Evolutionary conservation across 1,284 basidiomycete species (phyloP), one percentile per base, ranked within the genome.

Genomic region (Apiotrichum akiyoshidainum): DNA sequence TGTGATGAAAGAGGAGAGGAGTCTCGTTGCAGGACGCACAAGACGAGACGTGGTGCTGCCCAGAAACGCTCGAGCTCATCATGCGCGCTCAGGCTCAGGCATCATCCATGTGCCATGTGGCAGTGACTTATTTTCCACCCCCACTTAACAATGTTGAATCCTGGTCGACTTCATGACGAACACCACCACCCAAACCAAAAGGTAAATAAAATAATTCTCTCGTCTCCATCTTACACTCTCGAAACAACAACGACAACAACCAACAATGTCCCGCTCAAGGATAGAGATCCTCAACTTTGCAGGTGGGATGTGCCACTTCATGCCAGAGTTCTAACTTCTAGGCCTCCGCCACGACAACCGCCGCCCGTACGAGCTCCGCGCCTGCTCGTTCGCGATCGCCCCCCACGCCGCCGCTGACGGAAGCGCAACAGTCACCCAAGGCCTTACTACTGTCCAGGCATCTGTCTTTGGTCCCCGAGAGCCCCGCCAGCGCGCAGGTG

Each of bases 391-490:
- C 74, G 83, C 88, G 70, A 84, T 96, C 48, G 83, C 86, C 5
- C 83, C 85, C 39, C 88, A 90, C 69, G 86, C 88, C 26, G 60
- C 70, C 3, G 87, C 92, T 31, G 92, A 98, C 69, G 95, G 94
- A 33, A 88, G 87, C 22, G 89, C 91, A 0, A 81, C 83, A 19
- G 84, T 95, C 67, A 84, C 86, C 4, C 94, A 98, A 75, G 95
- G 96, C 2, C 83, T 98, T 22, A 97, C 95, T 0, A 85, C 87
- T 60, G 91, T 96, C 10, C 81, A 86, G 17, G 90, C 89, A 11
- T 87, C 87, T 50, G 90, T 98, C 0, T 92, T 90, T 74, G 95
- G 95, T 0, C 96, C 95, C 0, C 81, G 91, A 60, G 95, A 98
- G 78, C 87, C 90, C 1, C 87, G 84, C 75, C 83, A 84, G 79